Percentiles rank a stretch among this genome's conserved stretches.
Evolutionary conservation across 2,329 filamentous ascomycete genomes (phyloP).

Genomic region (Mariannaea sp.): DNA sequence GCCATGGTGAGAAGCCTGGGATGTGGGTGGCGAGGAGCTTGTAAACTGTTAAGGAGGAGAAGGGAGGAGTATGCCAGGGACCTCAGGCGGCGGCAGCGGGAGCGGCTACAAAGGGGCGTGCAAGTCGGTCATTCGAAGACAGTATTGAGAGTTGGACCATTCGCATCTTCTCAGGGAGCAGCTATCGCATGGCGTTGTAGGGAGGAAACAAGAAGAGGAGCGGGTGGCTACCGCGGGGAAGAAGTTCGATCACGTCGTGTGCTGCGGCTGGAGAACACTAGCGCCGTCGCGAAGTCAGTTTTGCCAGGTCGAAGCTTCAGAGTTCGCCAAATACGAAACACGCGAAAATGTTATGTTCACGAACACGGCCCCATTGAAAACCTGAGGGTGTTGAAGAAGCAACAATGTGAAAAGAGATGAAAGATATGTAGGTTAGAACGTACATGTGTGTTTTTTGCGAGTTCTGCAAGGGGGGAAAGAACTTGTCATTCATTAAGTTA

Average conservation of each 20-base stretch:
- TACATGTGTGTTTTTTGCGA: no score
- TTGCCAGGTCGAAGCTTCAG: not conserved
- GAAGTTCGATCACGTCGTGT: slow-evolving; percentile 15
- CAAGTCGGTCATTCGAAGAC: slow-evolving; percentile 30
- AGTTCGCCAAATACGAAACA: not conserved
- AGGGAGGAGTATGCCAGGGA: slow-evolving; percentile 15
- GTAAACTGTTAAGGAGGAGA: not conserved
- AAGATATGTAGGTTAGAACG: no score
- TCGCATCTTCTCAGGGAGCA: slow-evolving; percentile 36
- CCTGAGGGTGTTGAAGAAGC: not conserved
- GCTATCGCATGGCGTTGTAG: slow-evolving; percentile 38
- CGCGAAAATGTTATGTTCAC: no score
- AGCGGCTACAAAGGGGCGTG: slow-evolving; percentile 21
- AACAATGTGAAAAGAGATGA: not conserved
- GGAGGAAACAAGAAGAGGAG: slow-evolving; percentile 7
- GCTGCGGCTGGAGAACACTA: slow-evolving; percentile 12
- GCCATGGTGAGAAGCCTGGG: slow-evolving; percentile 40
- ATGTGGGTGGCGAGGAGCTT: slow-evolving; percentile 12
- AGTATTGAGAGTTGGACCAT: slow-evolving; percentile 27
- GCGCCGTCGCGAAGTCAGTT: slow-evolving; percentile 15
- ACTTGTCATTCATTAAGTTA: not conserved
- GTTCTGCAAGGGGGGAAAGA: not conserved
- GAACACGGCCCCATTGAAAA: not conserved
- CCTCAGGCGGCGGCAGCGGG: slow-evolving; percentile 27
- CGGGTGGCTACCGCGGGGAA: slow-evolving; percentile 16